phyloP scores from a whole-genome alignment of 805 yeast species.

The fission yeast (Schizosaccharomyces pombe) region DNA sequence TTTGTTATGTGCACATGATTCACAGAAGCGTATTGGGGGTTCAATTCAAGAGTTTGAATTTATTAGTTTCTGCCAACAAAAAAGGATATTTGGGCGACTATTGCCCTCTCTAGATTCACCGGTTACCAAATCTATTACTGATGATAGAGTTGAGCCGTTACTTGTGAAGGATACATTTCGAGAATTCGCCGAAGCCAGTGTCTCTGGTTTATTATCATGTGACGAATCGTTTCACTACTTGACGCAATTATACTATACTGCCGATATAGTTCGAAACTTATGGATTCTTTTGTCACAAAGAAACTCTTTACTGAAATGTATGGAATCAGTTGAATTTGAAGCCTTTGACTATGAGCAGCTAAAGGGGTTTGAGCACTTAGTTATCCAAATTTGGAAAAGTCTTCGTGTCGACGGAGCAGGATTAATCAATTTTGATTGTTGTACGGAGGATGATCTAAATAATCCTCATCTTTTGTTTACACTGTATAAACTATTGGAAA shows the following conservation, averaged over 20 bases:
- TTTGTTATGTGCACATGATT: background rate
- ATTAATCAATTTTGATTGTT: background rate
- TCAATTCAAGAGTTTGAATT: background rate
- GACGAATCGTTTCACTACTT: background rate
- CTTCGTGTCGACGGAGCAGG: background rate
- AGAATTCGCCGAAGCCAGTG: constrained; percentile 3
- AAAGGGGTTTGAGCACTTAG: background rate
- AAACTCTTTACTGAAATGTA: background rate
- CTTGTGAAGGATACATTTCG: background rate
- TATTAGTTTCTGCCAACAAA: background rate
- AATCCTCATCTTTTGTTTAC: background rate
- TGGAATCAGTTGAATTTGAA: background rate
- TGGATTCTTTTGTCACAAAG: background rate
- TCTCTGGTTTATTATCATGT: background rate
- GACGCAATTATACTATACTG: background rate
- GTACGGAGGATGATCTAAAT: background rate
- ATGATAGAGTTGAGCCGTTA: background rate
- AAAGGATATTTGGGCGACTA: background rate
- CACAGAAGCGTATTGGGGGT: background rate
- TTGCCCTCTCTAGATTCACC: background rate
- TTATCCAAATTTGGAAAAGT: background rate
- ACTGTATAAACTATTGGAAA: constrained; percentile 9
- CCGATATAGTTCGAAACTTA: background rate
- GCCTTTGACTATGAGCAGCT: background rate
- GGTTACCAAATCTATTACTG: background rate